Evolutionary conservation across 176 grass and related monocot genomes (phyloP).

Genomic region (Oryza glumipatula): DNA sequence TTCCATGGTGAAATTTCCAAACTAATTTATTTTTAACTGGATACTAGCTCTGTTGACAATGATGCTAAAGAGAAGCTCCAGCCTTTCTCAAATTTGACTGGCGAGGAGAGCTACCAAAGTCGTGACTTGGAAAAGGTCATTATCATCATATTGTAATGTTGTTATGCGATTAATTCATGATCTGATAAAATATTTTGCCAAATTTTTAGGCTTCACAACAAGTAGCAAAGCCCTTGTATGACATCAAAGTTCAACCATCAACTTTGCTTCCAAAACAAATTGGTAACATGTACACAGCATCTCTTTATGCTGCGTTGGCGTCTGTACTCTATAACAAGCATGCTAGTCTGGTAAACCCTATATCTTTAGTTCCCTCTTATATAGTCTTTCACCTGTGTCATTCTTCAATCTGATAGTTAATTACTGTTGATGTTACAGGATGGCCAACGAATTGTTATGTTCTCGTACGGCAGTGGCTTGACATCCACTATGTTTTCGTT

Average conservation of each 20-base stretch:
- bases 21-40: constrained; percentile 13
- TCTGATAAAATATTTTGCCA: not conserved
- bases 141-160: not conserved
- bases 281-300: constrained; percentile 83
- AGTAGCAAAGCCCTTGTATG: constrained; percentile 67
- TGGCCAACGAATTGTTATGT: constrained; percentile 88
- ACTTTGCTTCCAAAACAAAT: constrained; percentile 81
- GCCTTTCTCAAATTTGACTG: constrained; percentile 62
- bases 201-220: constrained; percentile 64
- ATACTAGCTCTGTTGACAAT: constrained; percentile 48
- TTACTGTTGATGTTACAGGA: constrained; percentile 52
- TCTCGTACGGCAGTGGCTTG: constrained; percentile 93
- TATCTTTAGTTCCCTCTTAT: not conserved
- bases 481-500: constrained; percentile 94
- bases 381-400: not conserved
- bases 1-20: not conserved
- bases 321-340: constrained; percentile 70
- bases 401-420: not conserved
- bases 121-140: constrained; percentile 77
- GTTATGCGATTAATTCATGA: constrained; percentile 29
- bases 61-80: constrained; percentile 66
- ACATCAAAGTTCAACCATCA: constrained; percentile 70
- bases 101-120: constrained; percentile 63
- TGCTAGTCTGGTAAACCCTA: constrained; percentile 50
- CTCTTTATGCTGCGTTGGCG: constrained; percentile 77